Conservation (phyloP, 805 yeast genomes). For the Metschnikowia koreensis region DNA sequence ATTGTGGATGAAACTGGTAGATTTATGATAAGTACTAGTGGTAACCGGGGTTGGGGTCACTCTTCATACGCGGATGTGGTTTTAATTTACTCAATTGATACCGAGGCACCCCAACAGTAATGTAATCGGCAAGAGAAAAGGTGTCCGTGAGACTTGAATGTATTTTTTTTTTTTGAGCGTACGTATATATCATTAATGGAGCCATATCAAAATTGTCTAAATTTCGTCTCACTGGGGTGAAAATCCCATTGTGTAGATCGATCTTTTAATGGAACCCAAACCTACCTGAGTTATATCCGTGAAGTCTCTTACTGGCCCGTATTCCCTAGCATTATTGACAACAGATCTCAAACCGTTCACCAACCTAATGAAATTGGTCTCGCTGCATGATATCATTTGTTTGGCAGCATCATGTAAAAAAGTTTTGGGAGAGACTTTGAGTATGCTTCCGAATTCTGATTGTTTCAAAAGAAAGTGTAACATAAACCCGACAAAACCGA, state of each 20-base stretch:
- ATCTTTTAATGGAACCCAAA: constrained; percentile 31
- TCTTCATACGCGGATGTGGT: constrained; percentile 78
- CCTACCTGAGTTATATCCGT: constrained; percentile 31
- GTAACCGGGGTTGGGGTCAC: constrained; percentile 91
- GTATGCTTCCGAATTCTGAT: constrained; percentile 1
- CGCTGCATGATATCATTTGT: not conserved
- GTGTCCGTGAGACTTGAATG: not conserved
- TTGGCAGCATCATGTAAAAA: not conserved
- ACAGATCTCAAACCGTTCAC: constrained; percentile 12
- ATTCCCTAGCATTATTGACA: constrained; percentile 15
- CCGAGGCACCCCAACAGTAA: constrained; percentile 22
- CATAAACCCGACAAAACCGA: constrained; percentile 40
- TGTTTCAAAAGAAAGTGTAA: constrained; percentile 35
- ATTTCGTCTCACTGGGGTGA: not conserved
- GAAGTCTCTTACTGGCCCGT: constrained; percentile 20
- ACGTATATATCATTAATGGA: not conserved
- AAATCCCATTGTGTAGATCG: constrained; percentile 22
- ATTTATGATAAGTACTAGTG: constrained; percentile 87
- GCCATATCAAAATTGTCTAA: not conserved
- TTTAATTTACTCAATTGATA: constrained; percentile 73
- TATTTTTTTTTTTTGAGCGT: not conserved
- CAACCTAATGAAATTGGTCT: not conserved
- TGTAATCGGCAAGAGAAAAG: not conserved
- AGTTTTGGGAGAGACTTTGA: not conserved
- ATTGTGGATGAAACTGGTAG: constrained; percentile 84